These are phyloP conservation scores for Fusarium secorum DNA, from an alignment of 2,329 filamentous ascomycete genomes.

Conservation along the genomic window DNA sequence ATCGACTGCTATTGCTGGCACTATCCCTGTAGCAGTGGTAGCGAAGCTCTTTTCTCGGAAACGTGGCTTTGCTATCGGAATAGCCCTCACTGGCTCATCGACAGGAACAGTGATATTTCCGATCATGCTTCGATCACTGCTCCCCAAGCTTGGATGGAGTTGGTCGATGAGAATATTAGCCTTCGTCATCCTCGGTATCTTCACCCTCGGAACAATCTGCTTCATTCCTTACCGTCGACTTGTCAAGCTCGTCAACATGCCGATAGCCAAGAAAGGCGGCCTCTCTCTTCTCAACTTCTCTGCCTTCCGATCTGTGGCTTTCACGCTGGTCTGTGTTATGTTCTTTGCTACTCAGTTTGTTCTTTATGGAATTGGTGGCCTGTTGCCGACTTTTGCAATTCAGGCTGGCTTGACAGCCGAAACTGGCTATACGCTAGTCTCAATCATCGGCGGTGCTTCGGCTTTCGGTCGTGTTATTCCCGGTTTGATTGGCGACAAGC, in stretches of 20 bases:
- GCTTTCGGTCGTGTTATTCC: background rate
- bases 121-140: conserved; percentile 4
- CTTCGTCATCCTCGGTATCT: background rate
- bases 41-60: conserved; percentile 6
- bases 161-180: conserved; percentile 5
- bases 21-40: conserved; percentile 4
- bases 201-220: background rate
- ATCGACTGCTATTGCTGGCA: background rate
- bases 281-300: conserved; percentile 5
- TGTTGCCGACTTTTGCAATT: background rate
- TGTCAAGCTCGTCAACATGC: background rate
- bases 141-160: background rate
- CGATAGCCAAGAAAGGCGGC: background rate
- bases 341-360: background rate
- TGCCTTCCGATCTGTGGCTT: background rate
- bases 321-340: background rate
- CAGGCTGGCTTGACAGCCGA: conserved; percentile 1
- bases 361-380: conserved; percentile 6
- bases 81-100: background rate
- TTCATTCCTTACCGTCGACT: conserved; percentile 5
- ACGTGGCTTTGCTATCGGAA: conserved; percentile 1
- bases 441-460: conserved; percentile 1
- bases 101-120: conserved; percentile 10
- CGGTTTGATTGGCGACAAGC: background rate
- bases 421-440: background rate